These are phyloP conservation scores for Sophora flavescens DNA, from an alignment of 306 rosid genomes.

Conservation along the genomic window DNA sequence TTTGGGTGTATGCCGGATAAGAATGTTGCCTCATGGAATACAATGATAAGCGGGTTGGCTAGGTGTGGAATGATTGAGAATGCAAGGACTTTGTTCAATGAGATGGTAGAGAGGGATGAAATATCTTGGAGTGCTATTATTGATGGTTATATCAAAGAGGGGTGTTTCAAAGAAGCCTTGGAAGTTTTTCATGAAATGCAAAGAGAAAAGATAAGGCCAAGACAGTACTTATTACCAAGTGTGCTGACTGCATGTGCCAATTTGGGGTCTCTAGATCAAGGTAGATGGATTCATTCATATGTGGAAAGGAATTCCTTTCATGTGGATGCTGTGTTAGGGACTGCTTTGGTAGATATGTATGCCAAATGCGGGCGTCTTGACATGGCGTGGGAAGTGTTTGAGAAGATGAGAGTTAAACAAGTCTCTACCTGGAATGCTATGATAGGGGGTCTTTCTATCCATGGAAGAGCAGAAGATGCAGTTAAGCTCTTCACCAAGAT, in stretches of 20 bases:
- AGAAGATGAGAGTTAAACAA: slow-evolving; percentile 54
- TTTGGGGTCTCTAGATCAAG: slow-evolving; percentile 69
- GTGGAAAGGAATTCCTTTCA: slow-evolving; percentile 53
- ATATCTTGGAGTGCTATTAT: slow-evolving; percentile 72
- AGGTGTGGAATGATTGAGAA: slow-evolving; percentile 57
- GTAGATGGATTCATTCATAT: slow-evolving; percentile 68
- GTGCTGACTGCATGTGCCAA: slow-evolving; percentile 67
- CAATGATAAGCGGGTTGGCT: slow-evolving; percentile 66
- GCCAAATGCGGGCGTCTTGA: slow-evolving; percentile 67
- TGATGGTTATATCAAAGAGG: slow-evolving; percentile 63
- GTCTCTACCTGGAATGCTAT: slow-evolving; percentile 74
- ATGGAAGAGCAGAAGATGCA: slow-evolving; percentile 67
- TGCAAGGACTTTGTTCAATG: slow-evolving; percentile 60
- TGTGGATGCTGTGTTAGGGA: slow-evolving; percentile 64
- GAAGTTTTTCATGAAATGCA: slow-evolving; percentile 63
- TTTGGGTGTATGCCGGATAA: slow-evolving; percentile 50
- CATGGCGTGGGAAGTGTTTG: slow-evolving; percentile 74
- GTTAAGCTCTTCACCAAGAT: slow-evolving; percentile 60
- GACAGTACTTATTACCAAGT: slow-evolving; percentile 56
- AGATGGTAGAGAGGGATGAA: slow-evolving; percentile 62
- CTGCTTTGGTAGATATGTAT: slow-evolving; percentile 73
- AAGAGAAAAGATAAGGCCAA: slow-evolving; percentile 49
- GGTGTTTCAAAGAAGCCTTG: slow-evolving; percentile 66
- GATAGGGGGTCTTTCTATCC: slow-evolving; percentile 68
- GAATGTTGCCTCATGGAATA: slow-evolving; percentile 67